Evolutionary conservation across 139 green algal species (phyloP).

Genomic region (Closterium sp.): DNA sequence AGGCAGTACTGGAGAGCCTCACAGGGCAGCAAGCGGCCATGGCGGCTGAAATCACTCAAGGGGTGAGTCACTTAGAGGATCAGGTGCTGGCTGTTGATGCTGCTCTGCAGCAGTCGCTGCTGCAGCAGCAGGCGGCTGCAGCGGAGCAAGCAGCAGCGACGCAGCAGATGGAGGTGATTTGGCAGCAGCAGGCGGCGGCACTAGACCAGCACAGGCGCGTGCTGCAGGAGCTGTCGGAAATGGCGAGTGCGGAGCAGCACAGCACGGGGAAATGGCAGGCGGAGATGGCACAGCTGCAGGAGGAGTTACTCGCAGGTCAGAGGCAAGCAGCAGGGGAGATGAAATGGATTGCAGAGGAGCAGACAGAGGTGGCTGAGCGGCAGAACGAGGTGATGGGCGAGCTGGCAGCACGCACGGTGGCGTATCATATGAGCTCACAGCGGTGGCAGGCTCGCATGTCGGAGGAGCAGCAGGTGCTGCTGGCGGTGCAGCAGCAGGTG

Average conservation of each 20-base stretch:
- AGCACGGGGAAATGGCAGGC: neutral
- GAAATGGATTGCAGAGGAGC: neutral
- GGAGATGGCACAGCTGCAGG: constrained; percentile 16
- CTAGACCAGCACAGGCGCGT: constrained; percentile 1
- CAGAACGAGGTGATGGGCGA: constrained; percentile 1
- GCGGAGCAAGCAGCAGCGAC: neutral
- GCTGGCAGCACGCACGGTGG: neutral
- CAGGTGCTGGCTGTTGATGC: neutral
- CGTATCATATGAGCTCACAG: neutral
- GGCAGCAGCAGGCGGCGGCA: neutral
- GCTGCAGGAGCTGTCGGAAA: neutral
- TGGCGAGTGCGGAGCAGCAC: neutral
- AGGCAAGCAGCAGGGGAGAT: constrained; percentile 4
- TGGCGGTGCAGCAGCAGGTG: constrained; percentile 12
- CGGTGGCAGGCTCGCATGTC: neutral
- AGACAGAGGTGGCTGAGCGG: neutral
- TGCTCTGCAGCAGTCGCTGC: neutral
- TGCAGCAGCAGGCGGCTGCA: neutral
- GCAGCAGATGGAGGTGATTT: neutral
- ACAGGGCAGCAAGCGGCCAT: neutral
- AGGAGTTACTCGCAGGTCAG: neutral
- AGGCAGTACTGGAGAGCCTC: neutral
- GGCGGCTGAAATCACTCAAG: neutral
- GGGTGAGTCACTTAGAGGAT: neutral
- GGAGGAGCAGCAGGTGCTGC: constrained; percentile 28